Conservation (phyloP, 345 rosid genomes). For the Eutrema heterophyllum region DNA sequence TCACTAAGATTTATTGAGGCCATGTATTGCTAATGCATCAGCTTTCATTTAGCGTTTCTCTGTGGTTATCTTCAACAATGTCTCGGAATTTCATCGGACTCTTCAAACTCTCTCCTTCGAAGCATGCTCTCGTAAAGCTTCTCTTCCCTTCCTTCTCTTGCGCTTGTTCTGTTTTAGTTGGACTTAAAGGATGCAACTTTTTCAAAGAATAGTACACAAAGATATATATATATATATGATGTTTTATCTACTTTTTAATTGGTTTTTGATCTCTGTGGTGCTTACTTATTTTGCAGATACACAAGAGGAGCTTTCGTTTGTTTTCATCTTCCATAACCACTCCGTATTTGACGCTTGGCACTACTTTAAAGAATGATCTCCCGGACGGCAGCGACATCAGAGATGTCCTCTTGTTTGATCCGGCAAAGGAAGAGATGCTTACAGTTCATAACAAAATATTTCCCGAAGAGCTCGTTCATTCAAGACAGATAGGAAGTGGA, state of each 20-base stretch:
- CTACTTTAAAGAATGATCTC: not conserved
- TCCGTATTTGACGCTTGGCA: constrained; percentile 12
- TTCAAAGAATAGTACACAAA: not conserved
- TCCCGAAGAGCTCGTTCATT: not conserved
- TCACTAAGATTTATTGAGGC: not conserved
- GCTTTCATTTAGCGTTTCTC: not conserved
- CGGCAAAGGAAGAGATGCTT: constrained; percentile 13
- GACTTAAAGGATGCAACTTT: not conserved
- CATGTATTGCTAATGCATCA: not conserved
- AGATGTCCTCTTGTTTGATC: constrained; percentile 14
- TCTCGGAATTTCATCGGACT: not conserved
- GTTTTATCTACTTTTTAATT: no score
- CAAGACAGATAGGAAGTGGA: constrained; percentile 6
- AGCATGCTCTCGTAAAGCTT: not conserved
- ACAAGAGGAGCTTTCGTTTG: not conserved
- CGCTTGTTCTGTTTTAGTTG: not conserved
- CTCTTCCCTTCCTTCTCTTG: not conserved
- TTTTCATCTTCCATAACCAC: not conserved
- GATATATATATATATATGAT: not conserved
- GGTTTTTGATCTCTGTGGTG: not conserved
- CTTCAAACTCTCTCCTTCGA: not conserved
- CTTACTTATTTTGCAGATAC: not conserved
- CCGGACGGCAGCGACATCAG: constrained; percentile 1
- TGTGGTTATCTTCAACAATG: not conserved
- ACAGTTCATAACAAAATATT: constrained; percentile 1